These are phyloP conservation scores for Penicillium angulare DNA, from an alignment of 495 filamentous ascomycete species.

Conservation along the genomic window DNA sequence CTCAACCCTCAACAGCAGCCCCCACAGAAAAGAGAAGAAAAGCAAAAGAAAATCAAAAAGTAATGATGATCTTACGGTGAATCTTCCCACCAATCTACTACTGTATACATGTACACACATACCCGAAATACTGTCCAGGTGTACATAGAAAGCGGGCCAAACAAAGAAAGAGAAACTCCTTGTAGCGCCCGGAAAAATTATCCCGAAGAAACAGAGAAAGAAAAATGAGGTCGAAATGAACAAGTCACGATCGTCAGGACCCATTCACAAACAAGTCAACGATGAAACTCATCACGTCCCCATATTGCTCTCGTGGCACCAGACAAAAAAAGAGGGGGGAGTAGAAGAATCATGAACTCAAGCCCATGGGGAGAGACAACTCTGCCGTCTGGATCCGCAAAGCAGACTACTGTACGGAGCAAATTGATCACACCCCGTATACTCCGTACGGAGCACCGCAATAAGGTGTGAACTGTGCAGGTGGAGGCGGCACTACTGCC, in stretches of 20 bases:
- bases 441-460: conserved; percentile 1
- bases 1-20: no score
- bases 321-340: no score
- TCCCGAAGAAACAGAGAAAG: no score
- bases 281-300: not conserved
- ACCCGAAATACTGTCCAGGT: no score
- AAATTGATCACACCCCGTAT: no score
- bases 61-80: not conserved
- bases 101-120: no score
- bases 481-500: conserved; percentile 11
- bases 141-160: not conserved
- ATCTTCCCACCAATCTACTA: not conserved
- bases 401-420: not conserved
- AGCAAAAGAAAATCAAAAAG: not conserved
- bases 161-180: not conserved
- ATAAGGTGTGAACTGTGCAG: conserved; percentile 36
- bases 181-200: not conserved
- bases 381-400: not conserved
- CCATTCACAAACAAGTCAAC: not conserved
- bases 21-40: not conserved
- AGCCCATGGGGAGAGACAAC: no score
- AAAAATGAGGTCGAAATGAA: no score
- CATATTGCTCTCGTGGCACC: not conserved
- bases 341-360: no score
- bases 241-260: not conserved